Evolutionary conservation across 768 basidiomycete genomes (phyloP).

Genomic region (Leccinum obscurum): DNA sequence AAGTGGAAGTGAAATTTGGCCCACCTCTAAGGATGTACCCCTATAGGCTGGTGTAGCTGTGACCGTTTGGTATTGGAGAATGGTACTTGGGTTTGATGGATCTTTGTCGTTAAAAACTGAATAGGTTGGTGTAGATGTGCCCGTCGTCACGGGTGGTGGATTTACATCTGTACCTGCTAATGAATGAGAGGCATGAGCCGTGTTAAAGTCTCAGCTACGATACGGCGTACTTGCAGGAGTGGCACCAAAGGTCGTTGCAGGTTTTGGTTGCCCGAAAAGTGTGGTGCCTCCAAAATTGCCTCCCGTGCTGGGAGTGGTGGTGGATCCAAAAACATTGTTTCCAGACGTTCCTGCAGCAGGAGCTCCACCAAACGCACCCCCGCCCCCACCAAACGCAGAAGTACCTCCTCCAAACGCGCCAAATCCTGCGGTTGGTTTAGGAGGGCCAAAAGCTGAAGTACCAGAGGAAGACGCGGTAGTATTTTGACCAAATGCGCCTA

Average conservation of each 20-base stretch:
- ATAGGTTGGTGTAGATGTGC: conserved; percentile 68
- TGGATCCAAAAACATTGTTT: conserved; percentile 37
- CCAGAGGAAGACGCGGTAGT: conserved; percentile 37
- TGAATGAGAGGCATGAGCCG: conserved; percentile 15
- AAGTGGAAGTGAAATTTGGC: conserved; percentile 10
- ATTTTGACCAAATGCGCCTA: conserved; percentile 44
- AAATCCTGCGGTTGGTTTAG: conserved; percentile 75
- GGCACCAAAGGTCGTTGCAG: conserved; percentile 45
- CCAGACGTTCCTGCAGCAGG: conserved; percentile 33
- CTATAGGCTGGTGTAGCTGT: conserved; percentile 77
- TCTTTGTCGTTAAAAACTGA: conserved; percentile 67
- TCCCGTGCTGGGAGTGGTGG: conserved; percentile 26
- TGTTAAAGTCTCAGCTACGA: conserved; percentile 1
- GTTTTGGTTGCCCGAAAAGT: conserved; percentile 59
- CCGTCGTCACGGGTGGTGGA: conserved; percentile 62
- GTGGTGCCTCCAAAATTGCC: conserved; percentile 46
- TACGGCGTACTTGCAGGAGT: conserved; percentile 34
- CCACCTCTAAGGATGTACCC: conserved; percentile 75
- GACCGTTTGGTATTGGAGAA: conserved; percentile 79
- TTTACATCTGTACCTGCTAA: conserved; percentile 37
- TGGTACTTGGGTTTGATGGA: conserved; percentile 39
- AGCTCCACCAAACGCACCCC: conserved; percentile 42
- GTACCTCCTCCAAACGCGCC: conserved; percentile 69
- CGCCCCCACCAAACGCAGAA: conserved; percentile 48
- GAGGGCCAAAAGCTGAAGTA: conserved; percentile 56